These are phyloP conservation scores for Globisporangium apiculatum DNA, from an alignment of 352 stramenopile genomes.

Conservation along the genomic window DNA sequence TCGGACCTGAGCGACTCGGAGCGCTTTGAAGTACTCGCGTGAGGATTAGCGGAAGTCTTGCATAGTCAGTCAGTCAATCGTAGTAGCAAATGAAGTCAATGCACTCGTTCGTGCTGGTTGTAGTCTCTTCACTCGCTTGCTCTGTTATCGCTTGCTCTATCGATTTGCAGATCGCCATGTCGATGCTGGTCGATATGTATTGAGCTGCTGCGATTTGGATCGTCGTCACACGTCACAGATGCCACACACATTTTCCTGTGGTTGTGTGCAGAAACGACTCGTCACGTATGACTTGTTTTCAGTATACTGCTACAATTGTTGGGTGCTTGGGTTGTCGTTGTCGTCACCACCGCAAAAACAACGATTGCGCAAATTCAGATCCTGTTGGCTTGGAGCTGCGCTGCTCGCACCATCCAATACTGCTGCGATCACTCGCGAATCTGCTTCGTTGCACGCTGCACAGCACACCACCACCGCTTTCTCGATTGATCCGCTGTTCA, in stretches of 20 bases:
- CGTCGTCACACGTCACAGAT: too few relatives aligned
- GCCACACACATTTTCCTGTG: conserved; percentile 10
- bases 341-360: neutral
- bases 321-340: conserved; percentile 1
- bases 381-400: neutral
- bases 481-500: neutral
- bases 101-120: neutral
- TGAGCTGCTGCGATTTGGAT: neutral
- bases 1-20: conserved; percentile 41
- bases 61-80: too few relatives aligned
- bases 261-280: neutral
- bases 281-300: conserved; percentile 15
- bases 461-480: neutral
- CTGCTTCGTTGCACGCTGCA: neutral
- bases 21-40: conserved; percentile 59
- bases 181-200: neutral
- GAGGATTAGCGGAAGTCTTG: conserved; percentile 1
- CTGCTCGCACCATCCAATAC: neutral
- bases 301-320: conserved; percentile 11
- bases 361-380: neutral
- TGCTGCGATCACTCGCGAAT: neutral
- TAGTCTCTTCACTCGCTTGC: neutral
- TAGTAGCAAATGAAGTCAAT: too few relatives aligned
- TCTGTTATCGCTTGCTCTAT: neutral
- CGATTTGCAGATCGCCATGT: neutral